Percentiles rank a stretch among this genome's conserved stretches.
Conservation (phyloP, 768 basidiomycete genomes). For the Serendipita sp. region DNA sequence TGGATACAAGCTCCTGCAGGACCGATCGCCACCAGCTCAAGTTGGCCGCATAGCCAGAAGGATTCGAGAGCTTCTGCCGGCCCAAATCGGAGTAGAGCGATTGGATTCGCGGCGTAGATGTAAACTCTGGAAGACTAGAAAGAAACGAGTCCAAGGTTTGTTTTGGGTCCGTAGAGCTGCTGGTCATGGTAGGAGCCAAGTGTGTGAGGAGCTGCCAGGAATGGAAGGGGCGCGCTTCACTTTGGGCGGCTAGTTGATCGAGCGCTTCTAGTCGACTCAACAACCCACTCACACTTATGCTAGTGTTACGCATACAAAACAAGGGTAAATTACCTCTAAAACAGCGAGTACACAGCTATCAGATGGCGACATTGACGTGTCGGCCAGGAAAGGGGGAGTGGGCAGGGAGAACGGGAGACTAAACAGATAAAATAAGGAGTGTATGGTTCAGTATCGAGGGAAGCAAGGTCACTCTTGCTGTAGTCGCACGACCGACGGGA, state of each 20-base stretch:
- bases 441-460: neutral
- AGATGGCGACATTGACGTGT: neutral
- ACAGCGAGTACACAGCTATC: neutral
- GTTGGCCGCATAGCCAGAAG: constrained; percentile 63
- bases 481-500: neutral
- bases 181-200: neutral
- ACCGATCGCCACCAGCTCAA: constrained; percentile 77
- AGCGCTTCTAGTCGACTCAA: no score
- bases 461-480: neutral
- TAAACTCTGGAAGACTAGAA: constrained; percentile 13
- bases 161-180: neutral
- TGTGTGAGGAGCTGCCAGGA: no score
- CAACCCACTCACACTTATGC: no score
- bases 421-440: no score
- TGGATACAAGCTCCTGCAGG: constrained; percentile 42
- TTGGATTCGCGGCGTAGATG: constrained; percentile 19
- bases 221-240: no score
- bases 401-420: neutral
- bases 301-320: no score
- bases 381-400: neutral
- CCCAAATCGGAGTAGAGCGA: constrained; percentile 80
- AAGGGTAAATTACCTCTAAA: neutral
- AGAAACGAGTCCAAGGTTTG: neutral
- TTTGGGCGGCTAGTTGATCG: no score
- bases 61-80: constrained; percentile 70